phyloP scores from a whole-genome alignment of 2,329 filamentous ascomycete genomes.

The Rhinocladiella similis region DNA sequence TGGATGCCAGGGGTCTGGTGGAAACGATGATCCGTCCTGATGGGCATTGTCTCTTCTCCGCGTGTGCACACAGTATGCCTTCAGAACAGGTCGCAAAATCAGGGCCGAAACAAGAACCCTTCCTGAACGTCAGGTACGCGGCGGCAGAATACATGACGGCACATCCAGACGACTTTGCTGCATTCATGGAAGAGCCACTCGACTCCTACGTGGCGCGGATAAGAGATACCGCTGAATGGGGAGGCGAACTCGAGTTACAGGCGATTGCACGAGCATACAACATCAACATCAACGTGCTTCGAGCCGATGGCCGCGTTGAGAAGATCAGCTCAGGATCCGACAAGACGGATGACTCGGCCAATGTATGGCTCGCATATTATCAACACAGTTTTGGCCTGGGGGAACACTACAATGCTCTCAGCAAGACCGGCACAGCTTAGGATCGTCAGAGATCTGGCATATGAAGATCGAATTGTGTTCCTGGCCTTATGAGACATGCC shows the following conservation, averaged over 20 bases:
- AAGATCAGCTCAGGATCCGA: slow-evolving; percentile 61
- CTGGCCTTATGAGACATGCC: not conserved
- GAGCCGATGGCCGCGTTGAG: slow-evolving; percentile 76
- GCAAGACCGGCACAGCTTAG: slow-evolving; percentile 29
- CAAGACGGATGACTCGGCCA: slow-evolving; percentile 34
- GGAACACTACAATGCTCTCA: slow-evolving; percentile 95
- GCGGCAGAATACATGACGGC: slow-evolving; percentile 75
- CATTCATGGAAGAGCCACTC: slow-evolving; percentile 82
- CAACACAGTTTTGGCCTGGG: slow-evolving; percentile 89
- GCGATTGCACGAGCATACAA: slow-evolving; percentile 80
- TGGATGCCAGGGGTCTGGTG: slow-evolving; percentile 62
- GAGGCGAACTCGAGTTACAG: slow-evolving; percentile 84
- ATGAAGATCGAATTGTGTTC: not conserved
- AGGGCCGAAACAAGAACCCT: slow-evolving; percentile 44
- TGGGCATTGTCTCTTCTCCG: slow-evolving; percentile 92
- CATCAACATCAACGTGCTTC: slow-evolving; percentile 79
- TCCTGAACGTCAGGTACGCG: slow-evolving; percentile 66
- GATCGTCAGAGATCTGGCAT: no score
- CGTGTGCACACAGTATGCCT: slow-evolving; percentile 78
- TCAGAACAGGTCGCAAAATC: slow-evolving; percentile 17
- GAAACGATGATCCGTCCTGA: slow-evolving; percentile 84
- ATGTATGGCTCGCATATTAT: slow-evolving; percentile 92
- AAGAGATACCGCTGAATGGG: slow-evolving; percentile 89
- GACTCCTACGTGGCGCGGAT: slow-evolving; percentile 74
- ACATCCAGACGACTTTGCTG: slow-evolving; percentile 77